Percentiles rank a stretch among this genome's conserved stretches.
These are phyloP conservation scores for Laburnicola sp. DNA, from an alignment of 2,329 filamentous ascomycete genomes.

Conservation along the genomic window DNA sequence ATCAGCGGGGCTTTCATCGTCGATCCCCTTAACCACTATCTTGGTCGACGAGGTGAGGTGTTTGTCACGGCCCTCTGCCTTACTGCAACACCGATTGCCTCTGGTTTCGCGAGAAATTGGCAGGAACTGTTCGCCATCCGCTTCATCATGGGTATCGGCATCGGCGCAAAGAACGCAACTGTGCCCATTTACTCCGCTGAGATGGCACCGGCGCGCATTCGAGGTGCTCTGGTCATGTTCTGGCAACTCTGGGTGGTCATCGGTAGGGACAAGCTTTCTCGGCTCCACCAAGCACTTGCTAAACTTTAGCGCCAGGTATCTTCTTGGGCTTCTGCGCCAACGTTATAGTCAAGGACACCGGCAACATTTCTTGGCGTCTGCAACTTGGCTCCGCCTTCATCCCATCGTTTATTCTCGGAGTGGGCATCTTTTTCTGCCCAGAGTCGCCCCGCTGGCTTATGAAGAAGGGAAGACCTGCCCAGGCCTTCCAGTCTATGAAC, in stretches of 20 bases:
- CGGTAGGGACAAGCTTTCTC: constrained; percentile 28
- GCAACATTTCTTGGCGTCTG: constrained; percentile 42
- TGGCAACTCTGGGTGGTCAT: constrained; percentile 47
- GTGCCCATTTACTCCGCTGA: constrained; percentile 43
- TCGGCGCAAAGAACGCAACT: constrained; percentile 40
- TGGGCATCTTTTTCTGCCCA: constrained; percentile 44
- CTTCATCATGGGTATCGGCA: constrained; percentile 42
- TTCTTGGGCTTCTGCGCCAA: constrained; percentile 54
- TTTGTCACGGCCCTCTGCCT: constrained; percentile 43
- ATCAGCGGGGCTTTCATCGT: constrained; percentile 35
- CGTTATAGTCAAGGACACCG: constrained; percentile 50
- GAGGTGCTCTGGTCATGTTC: constrained; percentile 46
- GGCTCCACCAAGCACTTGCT: constrained; percentile 12
- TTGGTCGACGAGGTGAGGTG: constrained; percentile 44
- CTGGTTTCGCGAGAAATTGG: constrained; percentile 43
- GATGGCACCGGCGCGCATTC: constrained; percentile 39
- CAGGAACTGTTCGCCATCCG: constrained; percentile 41
- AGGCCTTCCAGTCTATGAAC: constrained; percentile 55
- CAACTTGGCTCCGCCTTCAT: constrained; percentile 46
- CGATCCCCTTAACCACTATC: constrained; percentile 45
- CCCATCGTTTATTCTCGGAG: constrained; percentile 42
- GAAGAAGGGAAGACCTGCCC: constrained; percentile 39
- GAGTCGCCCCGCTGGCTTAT: constrained; percentile 48
- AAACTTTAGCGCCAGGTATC: constrained; percentile 35
- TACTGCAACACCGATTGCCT: constrained; percentile 44